phyloP scores from a whole-genome alignment of 345 rosid species.

The Zanthoxylum bungeanum region DNA sequence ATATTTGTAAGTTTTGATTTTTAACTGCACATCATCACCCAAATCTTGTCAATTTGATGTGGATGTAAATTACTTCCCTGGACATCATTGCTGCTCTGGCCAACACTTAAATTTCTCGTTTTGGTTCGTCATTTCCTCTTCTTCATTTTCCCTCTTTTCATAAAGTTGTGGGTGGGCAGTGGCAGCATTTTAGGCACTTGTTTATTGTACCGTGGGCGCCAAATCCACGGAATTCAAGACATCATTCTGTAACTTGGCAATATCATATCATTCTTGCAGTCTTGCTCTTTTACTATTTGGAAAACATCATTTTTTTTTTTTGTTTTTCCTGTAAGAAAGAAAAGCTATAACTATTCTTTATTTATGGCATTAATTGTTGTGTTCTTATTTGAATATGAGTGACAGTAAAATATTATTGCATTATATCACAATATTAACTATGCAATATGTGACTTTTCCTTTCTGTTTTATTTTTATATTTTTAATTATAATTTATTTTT shows the following conservation, averaged over 20 bases:
- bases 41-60: not conserved
- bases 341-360: not conserved
- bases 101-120: no score
- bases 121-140: not conserved
- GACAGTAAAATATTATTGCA: not conserved
- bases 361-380: not conserved
- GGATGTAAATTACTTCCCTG: not conserved
- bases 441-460: not conserved
- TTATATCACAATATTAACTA: not conserved
- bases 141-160: not conserved
- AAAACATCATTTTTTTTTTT: no score
- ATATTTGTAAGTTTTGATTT: not conserved
- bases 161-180: not conserved
- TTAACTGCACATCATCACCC: not conserved
- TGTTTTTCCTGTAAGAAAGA: not conserved
- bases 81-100: not conserved
- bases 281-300: not conserved
- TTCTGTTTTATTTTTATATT: not conserved
- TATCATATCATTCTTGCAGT: not conserved
- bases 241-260: no score
- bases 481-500: constrained; percentile 1
- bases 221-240: not conserved
- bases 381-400: not conserved
- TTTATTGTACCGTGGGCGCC: not conserved
- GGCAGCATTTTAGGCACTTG: not conserved